These are phyloP conservation scores for Flaveria linearis DNA, from an alignment of 129 eudicot genomes.

Conservation along the genomic window DNA sequence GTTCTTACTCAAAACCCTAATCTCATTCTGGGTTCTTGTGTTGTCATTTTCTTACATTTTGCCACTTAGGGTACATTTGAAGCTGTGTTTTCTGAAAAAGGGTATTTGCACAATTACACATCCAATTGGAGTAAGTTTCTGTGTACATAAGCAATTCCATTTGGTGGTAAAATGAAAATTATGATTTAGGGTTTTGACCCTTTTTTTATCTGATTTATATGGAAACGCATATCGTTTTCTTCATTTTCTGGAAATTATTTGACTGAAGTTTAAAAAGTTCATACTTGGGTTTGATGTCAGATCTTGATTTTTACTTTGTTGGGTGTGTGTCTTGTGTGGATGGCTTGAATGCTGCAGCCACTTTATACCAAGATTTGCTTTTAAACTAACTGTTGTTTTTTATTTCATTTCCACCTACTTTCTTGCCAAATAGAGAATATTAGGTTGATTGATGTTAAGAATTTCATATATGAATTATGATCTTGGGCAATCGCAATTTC, in stretches of 20 bases:
- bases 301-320: conserved; percentile 12
- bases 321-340: too few species aligned
- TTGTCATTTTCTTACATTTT: conserved; percentile 5
- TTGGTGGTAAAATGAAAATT: neutral
- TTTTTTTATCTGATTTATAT: conserved; percentile 18
- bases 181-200: conserved; percentile 24
- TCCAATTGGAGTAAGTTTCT: conserved; percentile 21
- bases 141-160: too few species aligned
- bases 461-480: conserved; percentile 31
- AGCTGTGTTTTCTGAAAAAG: neutral
- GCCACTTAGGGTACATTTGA: conserved; percentile 17
- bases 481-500: conserved; percentile 35
- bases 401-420: conserved; percentile 24
- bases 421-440: conserved; percentile 40
- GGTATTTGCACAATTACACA: conserved; percentile 3
- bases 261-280: conserved; percentile 15
- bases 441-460: conserved; percentile 42
- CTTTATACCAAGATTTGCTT: conserved; percentile 23
- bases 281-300: conserved; percentile 27
- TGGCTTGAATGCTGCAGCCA: too few species aligned
- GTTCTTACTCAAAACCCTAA: conserved; percentile 13
- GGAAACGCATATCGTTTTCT: conserved; percentile 15
- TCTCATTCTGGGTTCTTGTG: conserved; percentile 15
- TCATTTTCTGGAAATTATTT: conserved; percentile 15
- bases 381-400: conserved; percentile 8